A percentile compares a stretch with the other conserved stretches of the same genome.
Conservation (phyloP, 2,329 filamentous ascomycete genomes). For the Myriosclerotinia duriaeana region DNA sequence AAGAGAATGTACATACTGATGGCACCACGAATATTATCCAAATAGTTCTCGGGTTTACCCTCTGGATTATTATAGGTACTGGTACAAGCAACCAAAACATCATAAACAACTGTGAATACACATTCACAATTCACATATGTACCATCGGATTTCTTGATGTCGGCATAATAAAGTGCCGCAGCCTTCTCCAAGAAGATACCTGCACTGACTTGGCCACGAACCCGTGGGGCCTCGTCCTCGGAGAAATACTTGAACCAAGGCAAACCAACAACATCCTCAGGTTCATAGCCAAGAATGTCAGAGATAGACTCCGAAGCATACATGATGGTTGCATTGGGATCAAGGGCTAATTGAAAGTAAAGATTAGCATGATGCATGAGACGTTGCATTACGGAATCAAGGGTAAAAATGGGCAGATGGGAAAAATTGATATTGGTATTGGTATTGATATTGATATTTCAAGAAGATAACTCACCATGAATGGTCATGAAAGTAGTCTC, state of each 20-base stretch:
- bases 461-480: conserved; percentile 61
- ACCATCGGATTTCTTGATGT: conserved; percentile 66
- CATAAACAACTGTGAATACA: conserved; percentile 85
- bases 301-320: conserved; percentile 82
- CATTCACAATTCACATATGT: conserved; percentile 80
- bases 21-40: conserved; percentile 8
- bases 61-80: conserved; percentile 66
- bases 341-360: conserved; percentile 57
- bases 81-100: conserved; percentile 82
- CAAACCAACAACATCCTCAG: conserved; percentile 70
- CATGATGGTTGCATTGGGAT: conserved; percentile 72
- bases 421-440: not conserved
- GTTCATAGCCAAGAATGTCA: conserved; percentile 78
- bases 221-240: conserved; percentile 62
- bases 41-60: not conserved
- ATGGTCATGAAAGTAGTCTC: conserved; percentile 91
- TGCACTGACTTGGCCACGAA: conserved; percentile 58
- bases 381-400: conserved; percentile 5
- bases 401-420: conserved; percentile 19
- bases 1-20: not conserved
- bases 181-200: conserved; percentile 80
- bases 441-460: not conserved
- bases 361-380: conserved; percentile 27
- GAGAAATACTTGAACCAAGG: conserved; percentile 88
- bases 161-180: conserved; percentile 77